Conservation (phyloP, 192 early-diverging fungal genomes). For the Jimgerdemannia lactiflua region DNA sequence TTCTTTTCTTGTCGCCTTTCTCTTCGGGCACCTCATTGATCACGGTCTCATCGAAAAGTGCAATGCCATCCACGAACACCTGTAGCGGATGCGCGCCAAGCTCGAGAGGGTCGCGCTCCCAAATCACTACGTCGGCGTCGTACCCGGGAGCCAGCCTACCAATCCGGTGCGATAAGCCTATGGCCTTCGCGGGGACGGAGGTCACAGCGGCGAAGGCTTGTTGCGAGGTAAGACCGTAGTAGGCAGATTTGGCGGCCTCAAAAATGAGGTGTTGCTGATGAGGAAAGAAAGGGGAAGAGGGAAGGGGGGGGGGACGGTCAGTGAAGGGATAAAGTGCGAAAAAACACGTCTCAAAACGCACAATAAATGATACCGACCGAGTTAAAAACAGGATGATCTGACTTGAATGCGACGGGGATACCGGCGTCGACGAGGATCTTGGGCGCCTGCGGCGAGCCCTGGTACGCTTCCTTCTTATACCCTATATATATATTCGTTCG, state of each 20-base stretch:
- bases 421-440: conserved; percentile 63
- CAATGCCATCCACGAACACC: conserved; percentile 72
- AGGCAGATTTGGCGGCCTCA: conserved; percentile 70
- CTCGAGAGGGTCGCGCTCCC: conserved; percentile 66
- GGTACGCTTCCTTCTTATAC: conserved; percentile 78
- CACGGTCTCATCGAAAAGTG: conserved; percentile 42
- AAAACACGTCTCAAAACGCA: not conserved
- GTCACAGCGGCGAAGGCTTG: conserved; percentile 64
- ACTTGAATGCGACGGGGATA: conserved; percentile 73
- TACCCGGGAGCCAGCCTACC: conserved; percentile 62
- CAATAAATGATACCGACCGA: conserved; percentile 24
- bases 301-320: not conserved
- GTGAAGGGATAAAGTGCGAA: not conserved
- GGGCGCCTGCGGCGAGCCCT: conserved; percentile 53
- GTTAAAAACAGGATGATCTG: conserved; percentile 77
- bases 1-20: conserved; percentile 25
- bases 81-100: conserved; percentile 71
- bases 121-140: conserved; percentile 82
- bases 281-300: not conserved
- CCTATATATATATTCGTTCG: not conserved
- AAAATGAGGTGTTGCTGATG: conserved; percentile 60
- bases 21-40: conserved; percentile 22
- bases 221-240: conserved; percentile 65
- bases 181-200: conserved; percentile 62
- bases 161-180: conserved; percentile 67